These are phyloP conservation scores for Craterostigma plantagineum DNA, from an alignment of 257 asterid genomes.

Conservation along the genomic window DNA sequence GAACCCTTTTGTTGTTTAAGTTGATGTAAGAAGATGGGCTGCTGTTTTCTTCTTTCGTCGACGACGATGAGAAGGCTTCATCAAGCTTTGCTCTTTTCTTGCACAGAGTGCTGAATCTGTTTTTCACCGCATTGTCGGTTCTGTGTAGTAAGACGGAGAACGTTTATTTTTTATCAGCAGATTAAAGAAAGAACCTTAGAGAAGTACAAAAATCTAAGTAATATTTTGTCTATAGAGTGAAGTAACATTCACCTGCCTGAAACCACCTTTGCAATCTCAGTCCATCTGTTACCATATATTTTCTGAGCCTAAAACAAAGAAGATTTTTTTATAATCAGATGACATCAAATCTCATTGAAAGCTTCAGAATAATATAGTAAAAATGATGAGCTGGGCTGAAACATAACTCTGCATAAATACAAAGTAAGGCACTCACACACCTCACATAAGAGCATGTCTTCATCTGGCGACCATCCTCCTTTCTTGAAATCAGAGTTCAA, in stretches of 20 bases:
- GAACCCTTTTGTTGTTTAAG: conserved; percentile 65
- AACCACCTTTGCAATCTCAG: conserved; percentile 98
- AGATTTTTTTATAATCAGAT: conserved; percentile 9
- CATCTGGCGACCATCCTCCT: conserved; percentile 99
- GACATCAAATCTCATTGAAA: no score
- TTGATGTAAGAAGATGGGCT: conserved; percentile 32
- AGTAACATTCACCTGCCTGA: conserved; percentile 74
- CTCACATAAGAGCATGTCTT: conserved; percentile 93
- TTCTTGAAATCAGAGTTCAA: conserved; percentile 98
- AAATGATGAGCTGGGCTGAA: background rate
- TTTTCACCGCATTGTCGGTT: conserved; percentile 98
- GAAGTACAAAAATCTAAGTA: background rate
- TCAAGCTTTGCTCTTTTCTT: conserved; percentile 88
- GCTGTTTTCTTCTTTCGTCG: conserved; percentile 54
- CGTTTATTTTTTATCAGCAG: no score
- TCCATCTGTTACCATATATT: conserved; percentile 93
- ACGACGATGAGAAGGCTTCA: conserved; percentile 14
- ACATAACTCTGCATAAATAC: no score
- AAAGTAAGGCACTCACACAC: no score
- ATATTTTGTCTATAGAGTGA: background rate
- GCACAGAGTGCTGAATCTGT: conserved; percentile 88
- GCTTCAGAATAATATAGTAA: conserved; percentile 7
- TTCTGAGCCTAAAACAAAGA: conserved; percentile 67
- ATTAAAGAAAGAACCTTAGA: no score
- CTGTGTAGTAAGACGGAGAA: conserved; percentile 25